Conservation (phyloP, 1,284 basidiomycete species). For the Naganishia sp. region DNA sequence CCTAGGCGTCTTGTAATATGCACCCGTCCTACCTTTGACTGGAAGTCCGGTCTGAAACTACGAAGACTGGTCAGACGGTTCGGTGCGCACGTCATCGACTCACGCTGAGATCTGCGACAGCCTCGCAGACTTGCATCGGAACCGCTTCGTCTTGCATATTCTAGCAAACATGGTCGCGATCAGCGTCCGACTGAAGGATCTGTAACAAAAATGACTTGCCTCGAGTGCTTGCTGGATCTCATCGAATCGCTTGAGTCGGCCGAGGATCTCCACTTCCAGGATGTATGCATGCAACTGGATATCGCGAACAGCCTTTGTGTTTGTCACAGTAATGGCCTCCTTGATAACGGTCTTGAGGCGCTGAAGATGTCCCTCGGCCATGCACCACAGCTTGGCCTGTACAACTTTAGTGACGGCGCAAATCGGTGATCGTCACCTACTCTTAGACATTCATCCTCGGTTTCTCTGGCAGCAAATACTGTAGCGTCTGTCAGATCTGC, state of each 20-base stretch:
- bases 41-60: constrained; percentile 15
- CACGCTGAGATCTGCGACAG: constrained; percentile 18
- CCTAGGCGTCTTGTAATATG: too few species aligned
- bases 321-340: not conserved
- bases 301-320: not conserved
- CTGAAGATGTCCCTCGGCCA: not conserved
- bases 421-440: not conserved
- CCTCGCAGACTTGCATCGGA: constrained; percentile 20
- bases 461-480: constrained; percentile 12
- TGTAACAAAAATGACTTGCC: not conserved
- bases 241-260: not conserved
- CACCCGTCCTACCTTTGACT: not conserved
- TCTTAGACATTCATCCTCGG: not conserved
- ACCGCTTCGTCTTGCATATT: not conserved
- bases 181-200: not conserved
- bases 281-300: constrained; percentile 10
- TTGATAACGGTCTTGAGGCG: not conserved
- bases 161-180: not conserved
- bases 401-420: not conserved
- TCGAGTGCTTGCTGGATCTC: constrained; percentile 2
- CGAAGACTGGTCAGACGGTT: not conserved
- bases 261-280: constrained; percentile 14
- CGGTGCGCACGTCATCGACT: not conserved
- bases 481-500: not conserved
- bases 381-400: not conserved